Base-by-base conservation (phyloP, 1,284 basidiomycete genomes). In the Moesziomyces sp. region DNA sequence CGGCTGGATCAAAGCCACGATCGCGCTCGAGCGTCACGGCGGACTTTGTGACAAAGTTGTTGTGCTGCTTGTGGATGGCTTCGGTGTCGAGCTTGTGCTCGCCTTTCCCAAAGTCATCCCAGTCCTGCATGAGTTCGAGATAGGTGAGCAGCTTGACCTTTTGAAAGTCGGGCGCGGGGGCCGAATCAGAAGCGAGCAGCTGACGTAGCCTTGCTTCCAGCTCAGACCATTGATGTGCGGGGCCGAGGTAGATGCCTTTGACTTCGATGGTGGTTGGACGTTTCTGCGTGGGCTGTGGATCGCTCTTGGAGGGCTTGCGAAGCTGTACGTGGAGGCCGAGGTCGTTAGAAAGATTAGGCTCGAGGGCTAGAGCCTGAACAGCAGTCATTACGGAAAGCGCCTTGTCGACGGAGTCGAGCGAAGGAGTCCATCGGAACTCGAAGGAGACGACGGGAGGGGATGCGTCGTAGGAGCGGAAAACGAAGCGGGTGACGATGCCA, bases 401-500 rank as follows among this genome's bases (percentile, higher is more conserved):
- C 21, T 49, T 58, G 48, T 68, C 54, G 14, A 54, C 44, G 9
- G 6, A 45, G 23, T 47, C 40, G n/a, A 77, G 19, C 11, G 69
- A 74, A 7, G 63, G 65, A 0, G 58, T 54, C 80, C 80, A 81
- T 16, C 56, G 55, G 49, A 70, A 76, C 21, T 77, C 66, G 53
- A 80, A 61, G 19, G 68, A 81, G 19, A 59, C 51, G 43, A 55
- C 49, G 13, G 69, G 75, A 9, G 44, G 14, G 26, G 48, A 48
- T 1, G 70, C 78, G 80, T 86, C 60, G 71, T 76, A 52, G 2
- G 77, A 69, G 13, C 47, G 52, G 46, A 83, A 82, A 23, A 63
- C 56, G 43, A 82, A 64, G 23, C 75, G 61, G 18, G 84, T 85
- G 40, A 84, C 75, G 60, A 85, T 79, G 52, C 76, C 84, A 54